Percentiles rank a stretch among this genome's conserved stretches.
Conservation (phyloP, 495 filamentous ascomycete genomes). For the Hypoxylon crocopeplum region DNA sequence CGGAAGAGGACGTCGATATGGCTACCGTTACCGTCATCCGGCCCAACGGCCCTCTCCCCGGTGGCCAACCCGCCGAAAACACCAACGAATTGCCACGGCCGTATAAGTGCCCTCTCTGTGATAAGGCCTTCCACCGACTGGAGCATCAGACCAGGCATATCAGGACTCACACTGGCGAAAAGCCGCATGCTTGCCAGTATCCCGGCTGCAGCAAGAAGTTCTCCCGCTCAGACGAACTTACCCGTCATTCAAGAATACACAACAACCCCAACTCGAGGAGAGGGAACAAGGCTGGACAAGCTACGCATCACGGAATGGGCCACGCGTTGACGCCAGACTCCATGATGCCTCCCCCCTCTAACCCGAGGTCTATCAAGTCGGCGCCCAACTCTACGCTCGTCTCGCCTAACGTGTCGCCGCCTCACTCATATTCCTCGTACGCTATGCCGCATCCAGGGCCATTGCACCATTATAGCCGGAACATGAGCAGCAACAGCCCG, state of each 20-base stretch:
- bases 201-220: slow-evolving; percentile 97
- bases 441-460: slow-evolving; percentile 65
- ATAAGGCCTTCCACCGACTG: slow-evolving; percentile 97
- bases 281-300: slow-evolving; percentile 81
- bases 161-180: slow-evolving; percentile 96
- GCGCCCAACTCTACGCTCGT: slow-evolving; percentile 88
- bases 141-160: slow-evolving; percentile 99
- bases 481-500: slow-evolving; percentile 49
- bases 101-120: slow-evolving; percentile 98
- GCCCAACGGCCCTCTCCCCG: slow-evolving; percentile 72
- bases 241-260: slow-evolving; percentile 96
- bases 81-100: slow-evolving; percentile 83
- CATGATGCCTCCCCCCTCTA: slow-evolving; percentile 80
- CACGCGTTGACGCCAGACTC: slow-evolving; percentile 56
- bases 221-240: slow-evolving; percentile 95
- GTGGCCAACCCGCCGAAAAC: slow-evolving; percentile 57
- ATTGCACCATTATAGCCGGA: slow-evolving; percentile 71
- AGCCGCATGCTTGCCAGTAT: slow-evolving; percentile 94
- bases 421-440: slow-evolving; percentile 84
- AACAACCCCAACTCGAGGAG: slow-evolving; percentile 97
- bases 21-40: slow-evolving; percentile 71
- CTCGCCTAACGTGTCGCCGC: slow-evolving; percentile 95
- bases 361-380: slow-evolving; percentile 68
- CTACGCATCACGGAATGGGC: slow-evolving; percentile 38
- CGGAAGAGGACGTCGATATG: slow-evolving; percentile 63